Percentiles rank a stretch among this genome's conserved stretches.
phyloP scores from a whole-genome alignment of 1,139 yeast genomes.

The Saccharomyces hybrid region DNA sequence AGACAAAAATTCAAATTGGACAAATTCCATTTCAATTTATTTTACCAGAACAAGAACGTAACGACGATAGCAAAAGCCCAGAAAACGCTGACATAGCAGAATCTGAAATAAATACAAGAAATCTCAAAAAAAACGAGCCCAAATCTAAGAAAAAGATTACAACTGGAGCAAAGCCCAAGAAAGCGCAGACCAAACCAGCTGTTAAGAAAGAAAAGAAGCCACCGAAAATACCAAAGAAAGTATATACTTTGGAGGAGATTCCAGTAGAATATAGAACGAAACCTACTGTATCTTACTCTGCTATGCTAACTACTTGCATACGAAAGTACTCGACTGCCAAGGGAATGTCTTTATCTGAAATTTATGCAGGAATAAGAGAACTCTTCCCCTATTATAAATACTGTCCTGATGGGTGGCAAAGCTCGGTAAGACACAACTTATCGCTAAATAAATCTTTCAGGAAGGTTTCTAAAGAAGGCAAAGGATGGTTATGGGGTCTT shows the following conservation, averaged over 20 bases:
- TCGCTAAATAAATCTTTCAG: constrained; percentile 79
- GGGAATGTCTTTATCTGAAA: constrained; percentile 80
- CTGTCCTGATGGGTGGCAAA: constrained; percentile 98
- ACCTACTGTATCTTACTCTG: constrained; percentile 74
- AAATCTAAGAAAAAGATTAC: background rate
- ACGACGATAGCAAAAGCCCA: constrained; percentile 3
- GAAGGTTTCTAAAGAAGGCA: constrained; percentile 68
- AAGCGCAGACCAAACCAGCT: background rate
- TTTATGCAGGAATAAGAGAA: constrained; percentile 79
- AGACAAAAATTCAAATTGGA: constrained; percentile 85
- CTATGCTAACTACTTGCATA: constrained; percentile 71
- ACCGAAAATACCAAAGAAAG: constrained; percentile 51
- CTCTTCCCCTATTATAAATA: constrained; percentile 84
- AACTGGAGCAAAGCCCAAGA: background rate
- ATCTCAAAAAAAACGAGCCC: background rate
- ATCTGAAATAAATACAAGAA: constrained; percentile 9
- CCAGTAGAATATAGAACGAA: constrained; percentile 80
- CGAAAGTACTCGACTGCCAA: constrained; percentile 53
- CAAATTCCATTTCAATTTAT: constrained; percentile 84
- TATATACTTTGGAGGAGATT: constrained; percentile 65
- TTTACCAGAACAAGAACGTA: constrained; percentile 46
- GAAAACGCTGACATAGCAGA: background rate
- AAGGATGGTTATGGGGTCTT: constrained; percentile 89
- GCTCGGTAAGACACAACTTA: constrained; percentile 81
- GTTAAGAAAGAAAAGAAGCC: constrained; percentile 36